A percentile compares a stretch with the other conserved stretches of the same genome.
Conservation (phyloP, 169 alveolate genomes). For the Plasmodium coatneyi region DNA sequence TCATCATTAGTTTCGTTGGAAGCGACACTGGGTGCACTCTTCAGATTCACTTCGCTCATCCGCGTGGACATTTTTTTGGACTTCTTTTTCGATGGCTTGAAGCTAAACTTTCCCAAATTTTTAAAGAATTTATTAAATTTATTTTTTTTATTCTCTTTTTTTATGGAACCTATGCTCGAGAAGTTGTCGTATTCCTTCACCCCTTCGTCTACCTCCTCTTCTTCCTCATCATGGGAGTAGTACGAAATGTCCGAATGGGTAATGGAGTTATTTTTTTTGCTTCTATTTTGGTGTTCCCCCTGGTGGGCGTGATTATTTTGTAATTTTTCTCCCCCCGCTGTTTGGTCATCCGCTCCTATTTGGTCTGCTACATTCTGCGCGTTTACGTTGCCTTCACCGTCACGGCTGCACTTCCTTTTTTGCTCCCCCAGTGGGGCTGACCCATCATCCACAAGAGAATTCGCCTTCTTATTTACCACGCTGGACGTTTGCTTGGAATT, state of each 20-base stretch:
- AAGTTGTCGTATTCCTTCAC: slow-evolving; percentile 28
- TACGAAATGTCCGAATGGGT: slow-evolving; percentile 29
- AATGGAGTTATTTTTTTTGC: slow-evolving; percentile 24
- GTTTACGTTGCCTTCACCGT: neutral
- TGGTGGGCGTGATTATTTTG: neutral
- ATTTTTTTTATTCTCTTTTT: slow-evolving; percentile 49
- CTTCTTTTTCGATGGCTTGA: slow-evolving; percentile 42
- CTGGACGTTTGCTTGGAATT: neutral
- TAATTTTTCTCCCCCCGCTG: neutral
- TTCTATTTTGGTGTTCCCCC: neutral
- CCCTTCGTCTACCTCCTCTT: neutral
- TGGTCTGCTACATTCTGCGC: neutral
- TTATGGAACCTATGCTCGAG: slow-evolving; percentile 19
- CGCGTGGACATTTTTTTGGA: neutral
- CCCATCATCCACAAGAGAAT: neutral
- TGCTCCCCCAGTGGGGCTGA: neutral
- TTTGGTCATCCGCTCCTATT: neutral
- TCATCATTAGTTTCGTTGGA: neutral
- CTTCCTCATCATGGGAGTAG: slow-evolving; percentile 34
- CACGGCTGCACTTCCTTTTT: neutral
- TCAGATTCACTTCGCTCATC: neutral
- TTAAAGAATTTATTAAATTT: slow-evolving; percentile 50
- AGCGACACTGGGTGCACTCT: neutral
- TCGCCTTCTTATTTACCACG: neutral
- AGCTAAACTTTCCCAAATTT: slow-evolving; percentile 52